These are phyloP conservation scores for Boletus rex-veris DNA, from an alignment of 768 basidiomycete species.

Conservation along the genomic window DNA sequence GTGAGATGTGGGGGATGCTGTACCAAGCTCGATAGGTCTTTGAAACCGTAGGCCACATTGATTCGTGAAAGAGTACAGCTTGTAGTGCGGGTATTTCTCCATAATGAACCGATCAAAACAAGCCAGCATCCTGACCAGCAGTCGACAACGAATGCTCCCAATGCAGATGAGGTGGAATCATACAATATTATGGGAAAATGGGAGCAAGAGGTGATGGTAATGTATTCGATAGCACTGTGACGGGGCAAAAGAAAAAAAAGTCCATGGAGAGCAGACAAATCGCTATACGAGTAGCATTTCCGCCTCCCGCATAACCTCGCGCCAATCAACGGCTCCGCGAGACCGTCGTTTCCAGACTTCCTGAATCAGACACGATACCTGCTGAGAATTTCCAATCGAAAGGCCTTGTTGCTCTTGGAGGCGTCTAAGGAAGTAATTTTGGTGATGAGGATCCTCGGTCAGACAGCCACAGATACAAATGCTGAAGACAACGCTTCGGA, in stretches of 20 bases:
- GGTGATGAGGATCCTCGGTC: constrained; percentile 47
- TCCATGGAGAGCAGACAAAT: not conserved
- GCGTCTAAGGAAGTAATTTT: constrained; percentile 39
- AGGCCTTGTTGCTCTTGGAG: constrained; percentile 52
- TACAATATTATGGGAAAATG: constrained; percentile 9
- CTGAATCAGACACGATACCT: constrained; percentile 51
- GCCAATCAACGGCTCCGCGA: constrained; percentile 54
- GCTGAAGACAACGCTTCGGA: constrained; percentile 75
- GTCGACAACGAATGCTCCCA: constrained; percentile 6
- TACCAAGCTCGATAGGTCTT: not conserved
- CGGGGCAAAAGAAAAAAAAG: not conserved
- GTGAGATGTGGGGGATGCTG: constrained; percentile 4
- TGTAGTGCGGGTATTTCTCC: constrained; percentile 22
- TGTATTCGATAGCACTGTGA: constrained; percentile 1
- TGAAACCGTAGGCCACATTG: not conserved
- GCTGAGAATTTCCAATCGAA: constrained; percentile 62
- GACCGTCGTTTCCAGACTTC: constrained; percentile 53
- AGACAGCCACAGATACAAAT: constrained; percentile 73
- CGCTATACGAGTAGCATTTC: constrained; percentile 59
- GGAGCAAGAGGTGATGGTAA: not conserved
- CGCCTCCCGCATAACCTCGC: constrained; percentile 46
- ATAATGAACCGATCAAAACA: constrained; percentile 14
- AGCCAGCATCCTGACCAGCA: constrained; percentile 24
- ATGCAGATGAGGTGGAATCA: constrained; percentile 3
- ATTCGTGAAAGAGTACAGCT: constrained; percentile 17